Percentiles rank a stretch among this genome's conserved stretches.
Evolutionary conservation across 2,329 filamentous ascomycete species (phyloP).

Genomic region (Phyllosticta ampelicida): DNA sequence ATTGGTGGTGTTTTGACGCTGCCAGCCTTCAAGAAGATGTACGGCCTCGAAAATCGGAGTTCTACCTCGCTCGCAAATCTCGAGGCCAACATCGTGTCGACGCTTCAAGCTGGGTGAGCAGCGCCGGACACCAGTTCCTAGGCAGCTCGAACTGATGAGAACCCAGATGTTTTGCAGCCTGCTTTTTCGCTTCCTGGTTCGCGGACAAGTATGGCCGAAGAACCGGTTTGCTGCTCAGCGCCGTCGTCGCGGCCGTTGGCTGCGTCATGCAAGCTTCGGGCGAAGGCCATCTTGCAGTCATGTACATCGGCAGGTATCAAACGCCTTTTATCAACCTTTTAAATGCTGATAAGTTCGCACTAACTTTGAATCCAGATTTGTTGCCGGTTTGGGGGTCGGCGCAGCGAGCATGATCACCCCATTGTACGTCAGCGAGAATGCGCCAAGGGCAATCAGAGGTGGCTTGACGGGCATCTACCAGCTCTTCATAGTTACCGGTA

Average conservation of each 20-base stretch:
- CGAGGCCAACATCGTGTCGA: constrained; percentile 60
- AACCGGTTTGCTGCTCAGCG: constrained; percentile 44
- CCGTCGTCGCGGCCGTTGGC: constrained; percentile 48
- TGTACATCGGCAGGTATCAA: constrained; percentile 53
- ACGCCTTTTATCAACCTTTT: neutral
- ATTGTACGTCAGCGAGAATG: constrained; percentile 51
- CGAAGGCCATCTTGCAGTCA: constrained; percentile 48
- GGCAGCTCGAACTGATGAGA: constrained; percentile 52
- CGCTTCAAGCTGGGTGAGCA: constrained; percentile 46
- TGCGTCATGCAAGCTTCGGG: constrained; percentile 54
- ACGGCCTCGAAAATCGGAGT: constrained; percentile 8
- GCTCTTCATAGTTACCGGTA: constrained; percentile 44
- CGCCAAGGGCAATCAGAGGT: constrained; percentile 48
- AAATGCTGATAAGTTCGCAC: neutral
- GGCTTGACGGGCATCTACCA: constrained; percentile 51
- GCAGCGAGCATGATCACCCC: constrained; percentile 48
- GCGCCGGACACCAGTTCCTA: constrained; percentile 57
- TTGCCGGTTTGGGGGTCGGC: constrained; percentile 44
- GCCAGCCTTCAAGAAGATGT: constrained; percentile 41
- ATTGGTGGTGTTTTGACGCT: constrained; percentile 53
- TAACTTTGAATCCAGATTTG: constrained; percentile 25
- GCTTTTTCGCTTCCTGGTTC: constrained; percentile 46
- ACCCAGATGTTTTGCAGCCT: constrained; percentile 48
- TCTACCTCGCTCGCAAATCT: constrained; percentile 39
- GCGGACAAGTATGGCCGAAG: constrained; percentile 48